A percentile compares a stretch with the other conserved stretches of the same genome.
Conservation (phyloP, 2,329 filamentous ascomycete species). For the Metarhizium guizhouense region DNA sequence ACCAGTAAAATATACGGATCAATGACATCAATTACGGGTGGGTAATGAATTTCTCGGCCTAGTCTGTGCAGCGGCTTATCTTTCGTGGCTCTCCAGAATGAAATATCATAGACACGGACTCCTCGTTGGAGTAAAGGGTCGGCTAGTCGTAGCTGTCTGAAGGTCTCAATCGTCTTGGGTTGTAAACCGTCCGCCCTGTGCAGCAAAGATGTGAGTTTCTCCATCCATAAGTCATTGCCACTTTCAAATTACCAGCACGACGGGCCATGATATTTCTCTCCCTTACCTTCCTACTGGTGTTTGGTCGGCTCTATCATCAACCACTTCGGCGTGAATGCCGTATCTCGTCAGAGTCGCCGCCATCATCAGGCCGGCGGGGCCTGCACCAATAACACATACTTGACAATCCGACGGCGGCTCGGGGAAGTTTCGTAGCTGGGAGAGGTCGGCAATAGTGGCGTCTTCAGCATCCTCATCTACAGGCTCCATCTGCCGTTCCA, state of each 20-base stretch:
- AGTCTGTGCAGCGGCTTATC: conserved; percentile 48
- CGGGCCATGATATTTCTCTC: background rate
- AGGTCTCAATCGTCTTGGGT: conserved; percentile 70
- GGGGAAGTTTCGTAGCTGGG: conserved; percentile 38
- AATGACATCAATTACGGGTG: conserved; percentile 47
- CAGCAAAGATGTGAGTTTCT: conserved; percentile 7
- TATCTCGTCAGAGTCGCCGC: conserved; percentile 50
- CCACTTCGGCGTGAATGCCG: conserved; percentile 54
- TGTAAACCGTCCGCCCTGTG: conserved; percentile 61
- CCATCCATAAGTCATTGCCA: background rate
- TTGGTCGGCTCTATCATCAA: conserved; percentile 60
- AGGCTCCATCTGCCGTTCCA: conserved; percentile 11
- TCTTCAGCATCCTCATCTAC: conserved; percentile 20
- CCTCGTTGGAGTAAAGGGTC: conserved; percentile 58
- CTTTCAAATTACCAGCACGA: background rate
- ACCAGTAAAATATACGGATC: conserved; percentile 49
- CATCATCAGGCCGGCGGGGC: conserved; percentile 48
- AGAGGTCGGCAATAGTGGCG: conserved; percentile 34
- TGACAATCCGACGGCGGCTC: conserved; percentile 35
- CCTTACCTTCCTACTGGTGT: conserved; percentile 52
- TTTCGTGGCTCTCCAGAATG: conserved; percentile 55
- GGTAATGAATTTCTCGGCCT: conserved; percentile 61
- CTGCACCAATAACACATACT: conserved; percentile 46
- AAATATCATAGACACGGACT: conserved; percentile 64
- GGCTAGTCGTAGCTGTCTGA: conserved; percentile 65